Base-by-base conservation (phyloP, 371 early-diverging fungal species). In the Lichtheimia corymbifera region DNA sequence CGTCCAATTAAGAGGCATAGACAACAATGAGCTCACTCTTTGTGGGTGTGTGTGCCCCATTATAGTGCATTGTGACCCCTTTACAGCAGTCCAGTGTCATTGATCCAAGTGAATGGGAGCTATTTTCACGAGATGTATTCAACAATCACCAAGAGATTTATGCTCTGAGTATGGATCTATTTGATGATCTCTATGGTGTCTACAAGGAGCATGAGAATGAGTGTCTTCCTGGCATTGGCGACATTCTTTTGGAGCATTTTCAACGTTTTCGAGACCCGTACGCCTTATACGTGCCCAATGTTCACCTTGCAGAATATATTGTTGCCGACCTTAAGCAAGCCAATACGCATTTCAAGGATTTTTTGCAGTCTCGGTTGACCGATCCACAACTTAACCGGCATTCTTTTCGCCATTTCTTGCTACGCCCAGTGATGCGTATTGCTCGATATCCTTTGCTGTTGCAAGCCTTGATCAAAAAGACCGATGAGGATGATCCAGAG, bases 361-460 rank as follows among this genome's bases (percentile, higher is more conserved):
- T 57, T 20, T 42, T 63, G 15, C 55, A 63, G 28, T 14, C 7
- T 17, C 30, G 53, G 12, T 25, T 53, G 41, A 17, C 18, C 13
- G 50, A 63, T 18, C 27, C 41, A 28, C 49, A 42, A 3, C 55
- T 61, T 13, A 63, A 55, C 12, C 50, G 41, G 17, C 80, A 89
- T 20, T 71, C 69, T 5, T 71, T 82, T 42, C 73, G 76, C 50
- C 73, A 76, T 53, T 64, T 63, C 50, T 58, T 71, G 17, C 30
- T 67, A 30, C 58, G 58, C 12, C 95, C 95, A 6, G 88, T 91
- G 1, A 88, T 91, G 15, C 87, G 94, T 24, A 67, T 95, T 62
- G 93, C 87, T 3, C 84, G 93, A 42, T 95, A 93, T 64, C 88
- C 90, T 4, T 77, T 96, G 53, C 70, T 95, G 17, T 77, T 96